Evolutionary conservation across 1,139 yeast genomes (phyloP).

Genomic region (Protomyces inundatus): DNA sequence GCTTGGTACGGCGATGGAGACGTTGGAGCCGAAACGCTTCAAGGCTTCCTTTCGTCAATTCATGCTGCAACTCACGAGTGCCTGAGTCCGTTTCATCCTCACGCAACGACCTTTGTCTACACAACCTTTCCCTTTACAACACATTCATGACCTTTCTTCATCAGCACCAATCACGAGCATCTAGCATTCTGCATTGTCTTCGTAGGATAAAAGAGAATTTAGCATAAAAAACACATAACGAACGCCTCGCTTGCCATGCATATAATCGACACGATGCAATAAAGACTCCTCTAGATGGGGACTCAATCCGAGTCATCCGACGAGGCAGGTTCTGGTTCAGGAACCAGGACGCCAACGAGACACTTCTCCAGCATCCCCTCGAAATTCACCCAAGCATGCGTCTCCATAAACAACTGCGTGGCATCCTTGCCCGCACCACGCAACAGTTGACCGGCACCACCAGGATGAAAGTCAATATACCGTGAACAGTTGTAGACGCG

Average conservation of each 20-base stretch:
- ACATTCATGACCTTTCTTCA: not conserved
- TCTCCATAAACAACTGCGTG: constrained; percentile 55
- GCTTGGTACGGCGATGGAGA: constrained; percentile 11
- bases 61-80: not conserved
- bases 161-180: too few relatives aligned
- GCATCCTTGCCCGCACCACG: constrained; percentile 83
- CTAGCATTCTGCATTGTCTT: too few relatives aligned
- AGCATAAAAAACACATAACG: too few relatives aligned
- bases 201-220: too few relatives aligned
- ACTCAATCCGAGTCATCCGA: constrained; percentile 4
- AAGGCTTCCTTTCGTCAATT: constrained; percentile 18
- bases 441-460: constrained; percentile 76
- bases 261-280: not conserved
- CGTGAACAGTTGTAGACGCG: constrained; percentile 80
- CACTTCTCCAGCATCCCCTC: constrained; percentile 78
- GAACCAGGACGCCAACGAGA: constrained; percentile 51
- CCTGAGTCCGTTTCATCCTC: not conserved
- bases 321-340: constrained; percentile 16
- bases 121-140: not conserved
- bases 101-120: not conserved
- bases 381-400: constrained; percentile 47
- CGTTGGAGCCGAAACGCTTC: constrained; percentile 21
- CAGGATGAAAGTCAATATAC: constrained; percentile 84
- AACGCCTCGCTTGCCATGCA: too few relatives aligned
- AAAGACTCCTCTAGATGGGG: not conserved